phyloP scores from a whole-genome alignment of 805 yeast genomes.

The Saturnispora dispora region DNA sequence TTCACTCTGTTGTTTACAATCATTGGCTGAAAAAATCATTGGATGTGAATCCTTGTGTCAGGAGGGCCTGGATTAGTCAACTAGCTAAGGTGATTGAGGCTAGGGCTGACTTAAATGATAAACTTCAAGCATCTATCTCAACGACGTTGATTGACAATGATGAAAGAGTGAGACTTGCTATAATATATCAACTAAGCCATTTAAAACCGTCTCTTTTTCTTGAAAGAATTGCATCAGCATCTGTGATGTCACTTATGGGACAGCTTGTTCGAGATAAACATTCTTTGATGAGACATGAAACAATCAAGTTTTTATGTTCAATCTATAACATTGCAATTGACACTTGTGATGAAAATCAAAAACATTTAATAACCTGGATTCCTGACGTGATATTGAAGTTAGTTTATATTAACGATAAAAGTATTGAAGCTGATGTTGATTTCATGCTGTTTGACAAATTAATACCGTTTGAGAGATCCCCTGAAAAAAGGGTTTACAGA shows the following conservation, averaged over 20 bases:
- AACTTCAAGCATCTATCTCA: constrained; percentile 47
- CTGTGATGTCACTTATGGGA: constrained; percentile 44
- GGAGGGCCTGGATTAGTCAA: constrained; percentile 63
- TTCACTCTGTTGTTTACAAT: constrained; percentile 52
- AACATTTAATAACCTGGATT: constrained; percentile 34
- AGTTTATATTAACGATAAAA: constrained; percentile 63
- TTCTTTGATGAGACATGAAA: constrained; percentile 49
- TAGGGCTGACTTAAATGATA: constrained; percentile 40
- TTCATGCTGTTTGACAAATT: constrained; percentile 47
- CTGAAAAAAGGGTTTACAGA: constrained; percentile 39
- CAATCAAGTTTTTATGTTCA: constrained; percentile 45
- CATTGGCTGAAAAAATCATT: constrained; percentile 69
- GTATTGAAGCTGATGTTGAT: constrained; percentile 61
- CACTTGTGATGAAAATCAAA: constrained; percentile 20
- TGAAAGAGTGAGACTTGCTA: constrained; percentile 57
- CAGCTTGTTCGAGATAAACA: constrained; percentile 68
- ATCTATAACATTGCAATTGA: constrained; percentile 41
- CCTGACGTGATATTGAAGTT: constrained; percentile 60
- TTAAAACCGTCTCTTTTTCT: constrained; percentile 41
- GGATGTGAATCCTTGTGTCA: constrained; percentile 56
- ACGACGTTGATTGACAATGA: constrained; percentile 70
- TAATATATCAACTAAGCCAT: constrained; percentile 43
- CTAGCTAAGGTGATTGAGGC: constrained; percentile 38
- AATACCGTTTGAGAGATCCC: constrained; percentile 43
- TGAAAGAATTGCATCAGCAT: constrained; percentile 35